These are phyloP conservation scores for Phytophthora boehmeriae DNA, from an alignment of 352 stramenopile genomes.

Conservation along the genomic window DNA sequence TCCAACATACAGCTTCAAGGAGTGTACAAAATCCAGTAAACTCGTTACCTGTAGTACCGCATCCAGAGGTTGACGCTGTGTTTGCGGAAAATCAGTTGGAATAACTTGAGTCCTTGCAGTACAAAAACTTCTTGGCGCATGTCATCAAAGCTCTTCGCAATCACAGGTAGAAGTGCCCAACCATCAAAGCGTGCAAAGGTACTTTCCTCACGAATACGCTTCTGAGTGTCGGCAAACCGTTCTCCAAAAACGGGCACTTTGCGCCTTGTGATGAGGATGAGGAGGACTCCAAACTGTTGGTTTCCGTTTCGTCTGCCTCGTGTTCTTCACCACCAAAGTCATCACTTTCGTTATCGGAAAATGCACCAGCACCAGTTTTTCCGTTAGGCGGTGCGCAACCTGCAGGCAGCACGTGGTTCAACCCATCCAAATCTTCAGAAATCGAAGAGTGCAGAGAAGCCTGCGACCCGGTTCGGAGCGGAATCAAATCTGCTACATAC, in stretches of 20 bases:
- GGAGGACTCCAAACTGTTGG: conserved; percentile 23
- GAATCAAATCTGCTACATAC: conserved; percentile 52
- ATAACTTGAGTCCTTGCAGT: conserved; percentile 94
- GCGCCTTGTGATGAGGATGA: conserved; percentile 16
- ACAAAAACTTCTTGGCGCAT: conserved; percentile 97
- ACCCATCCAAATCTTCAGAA: conserved; percentile 38
- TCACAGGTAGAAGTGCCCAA: conserved; percentile 91
- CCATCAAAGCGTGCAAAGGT: conserved; percentile 62
- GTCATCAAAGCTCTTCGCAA: conserved; percentile 98
- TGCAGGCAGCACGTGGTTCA: conserved; percentile 30
- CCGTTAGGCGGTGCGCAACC: conserved; percentile 31
- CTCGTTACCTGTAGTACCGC: conserved; percentile 88
- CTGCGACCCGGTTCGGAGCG: conserved; percentile 22
- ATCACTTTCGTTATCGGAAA: conserved; percentile 36
- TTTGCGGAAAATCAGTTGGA: conserved; percentile 93
- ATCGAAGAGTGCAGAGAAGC: conserved; percentile 29
- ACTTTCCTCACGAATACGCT: conserved; percentile 81
- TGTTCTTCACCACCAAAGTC: conserved; percentile 21
- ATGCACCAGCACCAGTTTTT: conserved; percentile 17
- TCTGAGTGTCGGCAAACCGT: conserved; percentile 90
- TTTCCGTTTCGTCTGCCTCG: conserved; percentile 16
- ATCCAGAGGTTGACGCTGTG: conserved; percentile 91
- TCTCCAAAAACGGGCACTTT: conserved; percentile 72
- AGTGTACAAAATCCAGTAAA: not conserved
- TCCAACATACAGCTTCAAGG: not conserved